These are phyloP conservation scores for Dipodascopsis uninucleata DNA, from an alignment of 805 yeast species.

Conservation along the genomic window DNA sequence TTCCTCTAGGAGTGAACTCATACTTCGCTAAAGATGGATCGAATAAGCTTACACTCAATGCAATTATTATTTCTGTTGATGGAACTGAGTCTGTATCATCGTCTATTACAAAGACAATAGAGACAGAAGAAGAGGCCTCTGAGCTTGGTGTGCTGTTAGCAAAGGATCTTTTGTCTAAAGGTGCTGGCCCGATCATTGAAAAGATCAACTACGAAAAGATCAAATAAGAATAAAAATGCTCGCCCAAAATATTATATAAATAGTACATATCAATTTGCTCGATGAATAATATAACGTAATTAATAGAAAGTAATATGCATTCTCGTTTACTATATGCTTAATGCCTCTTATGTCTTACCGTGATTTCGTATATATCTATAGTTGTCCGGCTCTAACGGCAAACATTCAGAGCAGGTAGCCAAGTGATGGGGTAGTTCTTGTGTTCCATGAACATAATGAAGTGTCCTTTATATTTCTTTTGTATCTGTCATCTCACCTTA, in stretches of 20 bases:
- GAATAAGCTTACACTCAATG: conserved; percentile 14
- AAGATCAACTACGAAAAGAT: conserved; percentile 66
- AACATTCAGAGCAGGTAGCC: no score
- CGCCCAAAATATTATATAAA: neutral
- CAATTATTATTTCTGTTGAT: conserved; percentile 75
- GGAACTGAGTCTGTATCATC: conserved; percentile 70
- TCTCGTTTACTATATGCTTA: no score
- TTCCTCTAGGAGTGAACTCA: conserved; percentile 84
- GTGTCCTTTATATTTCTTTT: no score
- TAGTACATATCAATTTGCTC: neutral
- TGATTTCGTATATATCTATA: no score
- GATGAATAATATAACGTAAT: no score
- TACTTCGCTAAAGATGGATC: conserved; percentile 6
- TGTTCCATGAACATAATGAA: no score
- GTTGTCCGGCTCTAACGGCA: no score
- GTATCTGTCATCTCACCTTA: no score
- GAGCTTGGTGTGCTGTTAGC: conserved; percentile 70
- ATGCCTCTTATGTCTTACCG: no score
- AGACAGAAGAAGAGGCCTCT: conserved; percentile 57
- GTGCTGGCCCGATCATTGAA: conserved; percentile 81
- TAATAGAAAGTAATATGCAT: no score
- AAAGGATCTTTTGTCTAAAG: conserved; percentile 57
- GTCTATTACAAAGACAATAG: conserved; percentile 41
- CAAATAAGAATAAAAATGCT: neutral
- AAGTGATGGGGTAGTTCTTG: no score